phyloP scores from a whole-genome alignment of 2,329 filamentous ascomycete species.

The Aspergillus phoenicis region DNA sequence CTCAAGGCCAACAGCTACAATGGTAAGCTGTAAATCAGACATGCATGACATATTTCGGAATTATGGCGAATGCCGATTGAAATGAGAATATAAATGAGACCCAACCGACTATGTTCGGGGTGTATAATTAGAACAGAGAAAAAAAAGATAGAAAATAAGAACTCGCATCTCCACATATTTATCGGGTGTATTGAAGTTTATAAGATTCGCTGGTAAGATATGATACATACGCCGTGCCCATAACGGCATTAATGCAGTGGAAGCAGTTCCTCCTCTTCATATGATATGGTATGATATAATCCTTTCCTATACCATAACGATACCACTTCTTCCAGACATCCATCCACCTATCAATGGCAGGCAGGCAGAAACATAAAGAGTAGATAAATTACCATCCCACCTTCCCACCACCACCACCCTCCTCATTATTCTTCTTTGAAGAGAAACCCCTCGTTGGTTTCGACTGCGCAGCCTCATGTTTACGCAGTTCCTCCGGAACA shows the following conservation, averaged over 20 bases:
- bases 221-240: background rate
- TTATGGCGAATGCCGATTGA: background rate
- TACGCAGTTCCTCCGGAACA: conserved; percentile 85
- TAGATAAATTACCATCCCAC: conserved; percentile 33
- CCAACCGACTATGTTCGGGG: background rate
- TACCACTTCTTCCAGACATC: background rate
- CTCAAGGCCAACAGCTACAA: conserved; percentile 66
- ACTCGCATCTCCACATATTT: too few species aligned
- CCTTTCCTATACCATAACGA: background rate
- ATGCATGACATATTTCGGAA: background rate
- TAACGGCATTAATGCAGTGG: background rate
- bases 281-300: too few species aligned
- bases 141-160: too few species aligned
- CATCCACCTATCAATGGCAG: background rate
- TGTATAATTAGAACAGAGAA: background rate
- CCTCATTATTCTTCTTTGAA: conserved; percentile 44
- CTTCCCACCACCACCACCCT: conserved; percentile 45
- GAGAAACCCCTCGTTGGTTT: conserved; percentile 59
- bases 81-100: background rate
- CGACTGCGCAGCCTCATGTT: conserved; percentile 89
- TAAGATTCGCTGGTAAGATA: background rate
- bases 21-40: conserved; percentile 34
- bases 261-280: background rate
- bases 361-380: background rate
- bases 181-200: background rate